Evolutionary conservation across 495 filamentous ascomycete species (phyloP).

Genomic region (Lasiosphaeriaceae sp.): DNA sequence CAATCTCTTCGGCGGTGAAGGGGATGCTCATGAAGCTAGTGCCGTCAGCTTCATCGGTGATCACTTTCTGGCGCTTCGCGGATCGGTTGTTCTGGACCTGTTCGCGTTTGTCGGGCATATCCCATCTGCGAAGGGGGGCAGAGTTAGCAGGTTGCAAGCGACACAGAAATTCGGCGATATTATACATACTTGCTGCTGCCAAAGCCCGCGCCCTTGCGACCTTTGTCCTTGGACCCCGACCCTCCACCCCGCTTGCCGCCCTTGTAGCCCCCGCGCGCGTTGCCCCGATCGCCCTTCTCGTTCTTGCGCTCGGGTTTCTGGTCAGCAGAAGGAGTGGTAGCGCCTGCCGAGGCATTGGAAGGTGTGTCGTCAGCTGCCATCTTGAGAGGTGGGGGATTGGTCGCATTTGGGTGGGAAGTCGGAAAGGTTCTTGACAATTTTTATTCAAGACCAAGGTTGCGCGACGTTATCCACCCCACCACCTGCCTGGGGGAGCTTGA

Average conservation of each 20-base stretch:
- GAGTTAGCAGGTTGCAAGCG: conserved; percentile 24
- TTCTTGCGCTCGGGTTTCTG: not conserved
- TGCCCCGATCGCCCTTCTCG: not conserved
- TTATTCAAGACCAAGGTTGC: too few relatives aligned
- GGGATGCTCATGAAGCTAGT: conserved; percentile 41
- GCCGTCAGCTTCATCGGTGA: conserved; percentile 40
- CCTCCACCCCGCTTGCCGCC: conserved; percentile 6
- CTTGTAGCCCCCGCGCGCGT: not conserved
- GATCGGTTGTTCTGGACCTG: conserved; percentile 54
- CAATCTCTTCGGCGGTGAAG: conserved; percentile 67
- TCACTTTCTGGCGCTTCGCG: conserved; percentile 48
- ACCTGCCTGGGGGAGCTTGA: too few relatives aligned
- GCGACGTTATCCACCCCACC: too few relatives aligned
- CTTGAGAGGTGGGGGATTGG: conserved; percentile 6
- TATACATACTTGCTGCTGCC: not conserved
- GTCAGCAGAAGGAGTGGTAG: not conserved
- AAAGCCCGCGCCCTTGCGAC: not conserved
- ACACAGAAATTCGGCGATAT: not conserved
- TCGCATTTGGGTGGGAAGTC: conserved; percentile 7
- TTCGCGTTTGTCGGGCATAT: conserved; percentile 54
- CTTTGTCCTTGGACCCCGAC: not conserved
- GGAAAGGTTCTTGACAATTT: too few relatives aligned
- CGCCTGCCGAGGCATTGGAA: not conserved
- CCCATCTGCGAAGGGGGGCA: conserved; percentile 21
- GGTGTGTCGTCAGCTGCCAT: conserved; percentile 17